These are phyloP conservation scores for Dianthus caryophyllus DNA, from an alignment of 148 eudicot genomes.

Conservation along the genomic window DNA sequence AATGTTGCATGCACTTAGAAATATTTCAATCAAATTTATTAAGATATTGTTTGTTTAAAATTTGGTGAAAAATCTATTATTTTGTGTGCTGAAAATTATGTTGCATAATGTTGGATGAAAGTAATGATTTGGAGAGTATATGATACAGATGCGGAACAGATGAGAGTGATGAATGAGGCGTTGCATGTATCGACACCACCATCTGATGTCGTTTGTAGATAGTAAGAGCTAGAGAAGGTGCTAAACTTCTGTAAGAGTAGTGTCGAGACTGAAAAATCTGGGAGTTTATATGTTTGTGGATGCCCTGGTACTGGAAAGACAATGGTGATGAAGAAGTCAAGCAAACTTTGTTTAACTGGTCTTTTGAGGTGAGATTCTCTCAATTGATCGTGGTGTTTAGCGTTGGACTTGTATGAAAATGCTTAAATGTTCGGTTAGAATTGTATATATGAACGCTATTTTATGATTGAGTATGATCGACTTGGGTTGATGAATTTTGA, in stretches of 20 bases:
- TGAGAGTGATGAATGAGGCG: conserved; percentile 71
- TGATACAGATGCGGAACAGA: too few species aligned
- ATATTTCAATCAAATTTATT: too few species aligned
- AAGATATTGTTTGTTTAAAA: too few species aligned
- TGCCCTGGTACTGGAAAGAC: conserved; percentile 92
- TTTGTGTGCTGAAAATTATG: too few species aligned
- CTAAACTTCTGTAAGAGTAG: conserved; percentile 62
- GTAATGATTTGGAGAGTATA: too few species aligned
- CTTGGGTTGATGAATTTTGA: too few species aligned
- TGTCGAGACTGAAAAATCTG: conserved; percentile 56
- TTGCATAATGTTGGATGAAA: too few species aligned
- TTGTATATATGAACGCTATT: too few species aligned
- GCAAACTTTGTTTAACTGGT: conserved; percentile 52
- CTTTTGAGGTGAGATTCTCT: conserved; percentile 48
- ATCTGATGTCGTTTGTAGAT: conserved; percentile 53
- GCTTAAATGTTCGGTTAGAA: background rate
- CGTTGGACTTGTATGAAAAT: background rate
- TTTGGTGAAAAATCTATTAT: too few species aligned
- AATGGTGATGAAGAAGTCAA: conserved; percentile 76
- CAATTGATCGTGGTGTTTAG: background rate
- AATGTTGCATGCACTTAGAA: too few species aligned
- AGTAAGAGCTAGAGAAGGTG: conserved; percentile 60
- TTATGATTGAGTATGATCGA: too few species aligned
- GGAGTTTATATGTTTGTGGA: conserved; percentile 79
- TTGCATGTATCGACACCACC: conserved; percentile 73